Evolutionary conservation across 192 early-diverging fungal genomes (phyloP), one percentile per base, ranked within the genome.

Genomic region (Umbelopsis isabellina): DNA sequence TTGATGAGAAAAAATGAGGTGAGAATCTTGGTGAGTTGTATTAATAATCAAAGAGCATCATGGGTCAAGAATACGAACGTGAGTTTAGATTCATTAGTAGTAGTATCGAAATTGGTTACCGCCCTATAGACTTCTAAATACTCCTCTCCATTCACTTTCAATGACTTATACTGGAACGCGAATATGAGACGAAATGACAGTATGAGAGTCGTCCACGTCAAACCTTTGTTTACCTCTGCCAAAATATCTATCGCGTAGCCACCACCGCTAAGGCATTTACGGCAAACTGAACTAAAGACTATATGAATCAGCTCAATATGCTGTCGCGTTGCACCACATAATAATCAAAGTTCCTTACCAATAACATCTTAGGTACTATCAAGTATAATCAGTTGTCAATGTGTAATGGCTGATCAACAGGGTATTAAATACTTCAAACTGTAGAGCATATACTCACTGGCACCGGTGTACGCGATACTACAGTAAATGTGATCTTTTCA

Each of bases 221-320:
- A 72, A 68, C 80, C 47, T 75, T 58, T 10, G 82, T 86, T 11
- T 49, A 49, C 47, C n/a, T 49, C n/a, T 6, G 47, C 47, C 10
- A 49, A 49, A 6, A 49, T 49, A 20, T 49, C 47, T n/a, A 49
- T 20, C 47, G n/a, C n/a, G 10, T 49, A 49, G 12, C 47, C 47
- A n/a, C 47, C 47, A 20, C n/a, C 47, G 2, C 47, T 11, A 6
- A 49, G 71, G n/a, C 81, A 79, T 75, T 88, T 88, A 73, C 88
- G 86, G 68, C 88, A 90, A 65, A 90, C 88, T 13, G 84, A 83
- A 75, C 80, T 81, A 49, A 27, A 45, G n/a, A 37, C 1, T 52
- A 46, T 49, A 37, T 67, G n/a, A n/a, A 33, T 58, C 18, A 15
- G 27, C n/a, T n/a, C 20, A 2, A 65, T 1, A 15, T 4, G 33